A percentile compares a stretch with the other conserved stretches of the same genome.
phyloP scores from a whole-genome alignment of 352 stramenopile species.

The Phytophthora chlamydospora region DNA sequence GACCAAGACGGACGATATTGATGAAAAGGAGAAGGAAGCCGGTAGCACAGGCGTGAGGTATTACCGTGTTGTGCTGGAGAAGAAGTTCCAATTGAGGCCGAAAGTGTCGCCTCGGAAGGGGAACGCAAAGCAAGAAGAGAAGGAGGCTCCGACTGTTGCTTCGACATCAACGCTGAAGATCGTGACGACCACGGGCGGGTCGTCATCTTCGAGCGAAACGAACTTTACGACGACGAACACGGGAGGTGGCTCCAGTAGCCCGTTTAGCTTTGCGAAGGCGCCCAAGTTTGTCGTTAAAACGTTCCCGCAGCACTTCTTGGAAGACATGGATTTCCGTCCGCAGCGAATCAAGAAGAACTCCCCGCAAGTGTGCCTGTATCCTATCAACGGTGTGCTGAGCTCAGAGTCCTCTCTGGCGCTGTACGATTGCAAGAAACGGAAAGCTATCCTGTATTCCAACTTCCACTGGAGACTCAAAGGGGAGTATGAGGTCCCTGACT shows the following conservation, averaged over 20 bases:
- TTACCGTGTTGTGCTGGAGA: slow-evolving; percentile 86
- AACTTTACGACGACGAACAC: slow-evolving; percentile 39
- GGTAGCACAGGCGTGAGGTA: slow-evolving; percentile 50
- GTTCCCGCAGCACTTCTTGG: slow-evolving; percentile 86
- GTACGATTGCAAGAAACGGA: slow-evolving; percentile 61
- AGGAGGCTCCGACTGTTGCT: neutral
- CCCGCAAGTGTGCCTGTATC: slow-evolving; percentile 64
- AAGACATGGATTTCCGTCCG: slow-evolving; percentile 85
- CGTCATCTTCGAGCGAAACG: slow-evolving; percentile 37
- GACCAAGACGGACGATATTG: slow-evolving; percentile 48
- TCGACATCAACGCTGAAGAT: slow-evolving; percentile 29
- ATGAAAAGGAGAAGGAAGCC: slow-evolving; percentile 30
- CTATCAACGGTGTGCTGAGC: slow-evolving; percentile 76
- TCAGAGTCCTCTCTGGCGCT: slow-evolving; percentile 77
- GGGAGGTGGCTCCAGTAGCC: slow-evolving; percentile 16
- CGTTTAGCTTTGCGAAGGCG: slow-evolving; percentile 27
- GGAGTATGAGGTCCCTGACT: slow-evolving; percentile 67
- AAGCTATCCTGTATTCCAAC: slow-evolving; percentile 74
- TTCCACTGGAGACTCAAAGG: slow-evolving; percentile 80
- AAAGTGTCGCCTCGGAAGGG: slow-evolving; percentile 22
- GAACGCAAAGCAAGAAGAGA: slow-evolving; percentile 24
- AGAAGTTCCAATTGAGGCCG: slow-evolving; percentile 57
- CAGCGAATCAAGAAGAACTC: slow-evolving; percentile 85
- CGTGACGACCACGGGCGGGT: slow-evolving; percentile 21
- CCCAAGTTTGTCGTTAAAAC: slow-evolving; percentile 76